Evolutionary conservation across 73 alveolate genomes (phyloP).

Genomic region (Stentor roeselii): DNA sequence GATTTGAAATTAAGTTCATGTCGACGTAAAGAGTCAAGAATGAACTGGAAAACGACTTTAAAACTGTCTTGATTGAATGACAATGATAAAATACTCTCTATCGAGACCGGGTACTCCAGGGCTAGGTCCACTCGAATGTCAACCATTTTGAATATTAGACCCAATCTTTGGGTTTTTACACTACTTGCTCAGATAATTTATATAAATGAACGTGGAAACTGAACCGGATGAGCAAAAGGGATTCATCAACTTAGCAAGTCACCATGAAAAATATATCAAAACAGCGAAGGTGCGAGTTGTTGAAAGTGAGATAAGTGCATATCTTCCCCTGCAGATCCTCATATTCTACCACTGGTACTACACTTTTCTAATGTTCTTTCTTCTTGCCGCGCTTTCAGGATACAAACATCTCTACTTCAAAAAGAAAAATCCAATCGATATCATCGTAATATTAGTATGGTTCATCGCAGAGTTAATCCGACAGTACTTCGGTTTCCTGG

Average conservation of each 20-base stretch:
- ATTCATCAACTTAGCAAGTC: not conserved
- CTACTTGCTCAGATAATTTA: too few relatives aligned
- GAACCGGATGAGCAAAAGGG: not conserved
- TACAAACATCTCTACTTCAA: slow-evolving; percentile 12
- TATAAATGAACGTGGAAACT: not conserved
- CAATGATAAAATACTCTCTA: not conserved
- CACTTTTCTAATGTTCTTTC: slow-evolving; percentile 2
- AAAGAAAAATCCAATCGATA: not conserved
- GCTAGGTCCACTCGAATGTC: not conserved
- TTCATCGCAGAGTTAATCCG: slow-evolving; percentile 1
- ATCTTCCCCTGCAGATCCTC: slow-evolving; percentile 10
- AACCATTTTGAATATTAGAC: too few relatives aligned
- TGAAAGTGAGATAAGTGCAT: slow-evolving; percentile 16
- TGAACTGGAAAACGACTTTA: slow-evolving; percentile 7
- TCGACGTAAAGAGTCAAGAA: not conserved
- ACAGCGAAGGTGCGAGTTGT: slow-evolving; percentile 3
- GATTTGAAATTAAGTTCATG: slow-evolving; percentile 7
- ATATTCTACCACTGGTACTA: slow-evolving; percentile 10
- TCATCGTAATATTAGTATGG: slow-evolving; percentile 1
- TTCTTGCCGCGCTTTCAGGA: not conserved
- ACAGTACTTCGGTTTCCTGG: slow-evolving; percentile 3
- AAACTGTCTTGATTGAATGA: slow-evolving; percentile 3
- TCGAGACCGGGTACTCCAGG: not conserved
- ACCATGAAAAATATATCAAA: not conserved
- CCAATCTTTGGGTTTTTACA: too few relatives aligned